A percentile compares a stretch with the other conserved stretches of the same genome.
phyloP scores from a whole-genome alignment of 2,329 filamentous ascomycete genomes.

The Pseudogymnoascus sp. region DNA sequence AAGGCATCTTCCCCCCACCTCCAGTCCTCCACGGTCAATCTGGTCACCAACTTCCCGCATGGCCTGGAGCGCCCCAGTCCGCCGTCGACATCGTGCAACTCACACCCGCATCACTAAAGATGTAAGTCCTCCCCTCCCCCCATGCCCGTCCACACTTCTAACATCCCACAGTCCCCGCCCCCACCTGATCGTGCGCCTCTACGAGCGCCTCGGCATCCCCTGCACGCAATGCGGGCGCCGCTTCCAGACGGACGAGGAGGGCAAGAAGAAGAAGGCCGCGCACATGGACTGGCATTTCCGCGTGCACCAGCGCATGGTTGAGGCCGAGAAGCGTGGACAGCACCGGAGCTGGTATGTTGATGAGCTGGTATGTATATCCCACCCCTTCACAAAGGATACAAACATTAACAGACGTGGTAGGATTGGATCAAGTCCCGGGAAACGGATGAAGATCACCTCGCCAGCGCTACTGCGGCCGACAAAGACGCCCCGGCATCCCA shows the following conservation, averaged over 20 bases:
- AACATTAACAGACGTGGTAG: conserved; percentile 37
- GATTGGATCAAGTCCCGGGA: conserved; percentile 89
- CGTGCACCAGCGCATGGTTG: conserved; percentile 80
- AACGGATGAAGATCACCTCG: conserved; percentile 58
- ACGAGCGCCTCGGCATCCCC: conserved; percentile 75
- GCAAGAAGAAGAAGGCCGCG: conserved; percentile 75
- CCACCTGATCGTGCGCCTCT: conserved; percentile 65
- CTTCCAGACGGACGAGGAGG: conserved; percentile 69
- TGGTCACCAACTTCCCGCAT: conserved; percentile 18
- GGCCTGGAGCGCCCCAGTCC: conserved; percentile 20
- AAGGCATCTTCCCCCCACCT: not conserved
- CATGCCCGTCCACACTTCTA: conserved; percentile 12
- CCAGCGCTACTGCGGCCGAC: conserved; percentile 30
- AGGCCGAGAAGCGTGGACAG: conserved; percentile 77
- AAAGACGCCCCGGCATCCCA: conserved; percentile 32
- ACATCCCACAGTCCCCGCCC: conserved; percentile 55
- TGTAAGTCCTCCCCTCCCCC: conserved; percentile 43
- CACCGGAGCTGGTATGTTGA: conserved; percentile 94
- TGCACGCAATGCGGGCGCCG: conserved; percentile 88
- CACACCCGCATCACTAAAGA: conserved; percentile 62
- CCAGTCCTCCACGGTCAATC: conserved; percentile 14
- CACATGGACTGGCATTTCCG: conserved; percentile 99
- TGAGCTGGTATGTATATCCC: conserved; percentile 56
- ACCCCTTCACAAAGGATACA: not conserved
- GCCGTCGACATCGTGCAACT: conserved; percentile 48